A percentile compares a stretch with the other conserved stretches of the same genome.
These are phyloP conservation scores for Ustulina deusta DNA, from an alignment of 2,329 filamentous ascomycete species.

Conservation along the genomic window DNA sequence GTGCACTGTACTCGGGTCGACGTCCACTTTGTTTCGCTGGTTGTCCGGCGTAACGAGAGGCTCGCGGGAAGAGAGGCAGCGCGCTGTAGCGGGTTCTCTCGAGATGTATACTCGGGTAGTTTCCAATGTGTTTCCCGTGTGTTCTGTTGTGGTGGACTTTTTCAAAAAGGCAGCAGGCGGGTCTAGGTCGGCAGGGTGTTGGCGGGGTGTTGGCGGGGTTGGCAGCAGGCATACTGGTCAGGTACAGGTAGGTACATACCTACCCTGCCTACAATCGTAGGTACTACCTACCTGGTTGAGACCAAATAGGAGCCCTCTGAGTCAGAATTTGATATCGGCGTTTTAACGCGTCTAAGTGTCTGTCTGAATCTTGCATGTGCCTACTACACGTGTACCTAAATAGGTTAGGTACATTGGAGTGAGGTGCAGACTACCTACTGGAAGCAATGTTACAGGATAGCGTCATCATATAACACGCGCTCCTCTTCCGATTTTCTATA, in stretches of 20 bases:
- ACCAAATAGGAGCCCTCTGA: too few species aligned
- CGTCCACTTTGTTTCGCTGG: conserved; percentile 8
- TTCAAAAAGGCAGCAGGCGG: conserved; percentile 17
- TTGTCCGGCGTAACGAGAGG: background rate
- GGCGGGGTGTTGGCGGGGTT: conserved; percentile 17
- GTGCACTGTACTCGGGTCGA: conserved; percentile 2
- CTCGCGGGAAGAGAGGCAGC: background rate
- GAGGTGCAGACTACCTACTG: background rate
- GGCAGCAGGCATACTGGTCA: too few species aligned
- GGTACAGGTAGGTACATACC: background rate
- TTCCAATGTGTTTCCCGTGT: conserved; percentile 14
- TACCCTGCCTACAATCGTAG: background rate
- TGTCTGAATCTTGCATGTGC: background rate
- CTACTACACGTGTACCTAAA: background rate
- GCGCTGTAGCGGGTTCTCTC: conserved; percentile 4
- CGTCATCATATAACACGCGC: too few species aligned
- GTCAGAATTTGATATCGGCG: background rate
- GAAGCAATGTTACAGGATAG: too few species aligned
- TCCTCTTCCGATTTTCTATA: background rate
- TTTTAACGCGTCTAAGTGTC: background rate
- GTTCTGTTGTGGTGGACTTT: conserved; percentile 23
- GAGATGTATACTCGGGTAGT: conserved; percentile 12
- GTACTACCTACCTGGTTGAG: too few species aligned
- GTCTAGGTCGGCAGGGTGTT: conserved; percentile 8
- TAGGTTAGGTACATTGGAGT: background rate